A percentile compares a stretch with the other conserved stretches of the same genome.
Conservation (phyloP, 2,329 filamentous ascomycete genomes). For the Penicillium sp. region DNA sequence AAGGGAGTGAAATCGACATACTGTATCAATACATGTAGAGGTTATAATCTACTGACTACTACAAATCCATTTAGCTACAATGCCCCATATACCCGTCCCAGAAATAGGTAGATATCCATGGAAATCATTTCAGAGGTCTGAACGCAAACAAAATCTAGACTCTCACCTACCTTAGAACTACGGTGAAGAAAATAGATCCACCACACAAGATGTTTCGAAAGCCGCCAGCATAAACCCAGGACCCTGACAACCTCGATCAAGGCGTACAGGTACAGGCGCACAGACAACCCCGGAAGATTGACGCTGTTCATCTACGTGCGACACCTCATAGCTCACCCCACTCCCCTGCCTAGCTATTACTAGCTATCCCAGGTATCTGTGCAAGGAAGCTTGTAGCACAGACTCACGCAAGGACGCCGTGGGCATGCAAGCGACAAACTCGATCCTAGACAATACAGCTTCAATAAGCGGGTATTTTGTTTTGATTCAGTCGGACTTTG, state of each 20-base stretch:
- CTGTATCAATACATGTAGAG: too few relatives aligned
- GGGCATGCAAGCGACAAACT: neutral
- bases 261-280: neutral
- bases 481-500: neutral
- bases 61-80: too few relatives aligned
- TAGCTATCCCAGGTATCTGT: neutral
- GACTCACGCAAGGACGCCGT: neutral
- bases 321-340: neutral
- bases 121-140: neutral
- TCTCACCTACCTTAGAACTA: neutral
- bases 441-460: neutral
- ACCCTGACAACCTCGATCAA: neutral
- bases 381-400: neutral
- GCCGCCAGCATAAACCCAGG: neutral
- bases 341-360: neutral
- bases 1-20: too few relatives aligned
- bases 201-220: neutral
- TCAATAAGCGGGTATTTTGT: neutral
- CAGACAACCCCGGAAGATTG: conserved; percentile 1
- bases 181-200: neutral
- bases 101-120: neutral
- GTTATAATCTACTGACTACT: neutral
- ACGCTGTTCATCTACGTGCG: neutral
- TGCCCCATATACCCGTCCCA: neutral
- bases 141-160: neutral